Percentiles rank a stretch among this genome's conserved stretches.
Conservation (phyloP, 1,284 basidiomycete genomes). For the Apiotrichum veenhuisii region DNA sequence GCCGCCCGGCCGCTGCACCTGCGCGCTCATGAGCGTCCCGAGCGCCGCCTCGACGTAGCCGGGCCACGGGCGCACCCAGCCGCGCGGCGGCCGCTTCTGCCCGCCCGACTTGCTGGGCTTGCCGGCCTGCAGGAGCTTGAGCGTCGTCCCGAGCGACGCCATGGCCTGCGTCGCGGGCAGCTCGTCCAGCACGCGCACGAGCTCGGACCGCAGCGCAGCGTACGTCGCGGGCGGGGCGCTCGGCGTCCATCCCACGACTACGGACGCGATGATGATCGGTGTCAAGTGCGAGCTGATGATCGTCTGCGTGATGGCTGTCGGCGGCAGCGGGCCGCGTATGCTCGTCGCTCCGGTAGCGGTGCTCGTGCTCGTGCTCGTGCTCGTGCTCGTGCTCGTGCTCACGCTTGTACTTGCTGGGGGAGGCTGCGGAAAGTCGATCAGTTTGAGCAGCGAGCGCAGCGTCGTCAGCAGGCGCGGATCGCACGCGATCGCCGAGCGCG, state of each 20-base stretch:
- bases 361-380: constrained; percentile 12
- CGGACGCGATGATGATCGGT: constrained; percentile 26
- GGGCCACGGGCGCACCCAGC: constrained; percentile 35
- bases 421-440: constrained; percentile 21
- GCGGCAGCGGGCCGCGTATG: constrained; percentile 11
- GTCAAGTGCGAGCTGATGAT: constrained; percentile 28
- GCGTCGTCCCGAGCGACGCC: constrained; percentile 25
- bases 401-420: constrained; percentile 1
- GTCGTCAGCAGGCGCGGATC: constrained; percentile 4
- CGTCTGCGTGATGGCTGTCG: constrained; percentile 30
- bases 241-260: constrained; percentile 36
- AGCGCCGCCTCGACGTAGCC: constrained; percentile 30
- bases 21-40: constrained; percentile 28
- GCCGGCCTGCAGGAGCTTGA: constrained; percentile 20
- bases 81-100: constrained; percentile 10
- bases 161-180: constrained; percentile 32
- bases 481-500: neutral
- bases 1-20: constrained; percentile 33
- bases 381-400: constrained; percentile 15
- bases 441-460: constrained; percentile 17
- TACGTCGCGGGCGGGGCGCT: constrained; percentile 19
- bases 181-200: constrained; percentile 15
- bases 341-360: no score
- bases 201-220: constrained; percentile 14
- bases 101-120: no score